A percentile compares a stretch with the other conserved stretches of the same genome.
Evolutionary conservation across 345 rosid genomes (phyloP).

Genomic region (Physaria fendleri): DNA sequence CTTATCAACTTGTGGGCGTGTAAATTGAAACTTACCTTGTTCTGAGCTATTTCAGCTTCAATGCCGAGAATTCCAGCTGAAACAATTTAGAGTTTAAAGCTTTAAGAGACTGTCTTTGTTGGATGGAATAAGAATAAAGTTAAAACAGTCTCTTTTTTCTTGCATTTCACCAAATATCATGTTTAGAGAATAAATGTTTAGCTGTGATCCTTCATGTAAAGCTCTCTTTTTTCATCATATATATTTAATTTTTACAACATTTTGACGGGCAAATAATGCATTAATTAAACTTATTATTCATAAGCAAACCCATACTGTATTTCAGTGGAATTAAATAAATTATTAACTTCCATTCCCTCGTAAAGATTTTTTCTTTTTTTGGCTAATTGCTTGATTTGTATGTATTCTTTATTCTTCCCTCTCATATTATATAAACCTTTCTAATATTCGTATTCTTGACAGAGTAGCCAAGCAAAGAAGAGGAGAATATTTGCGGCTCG

Average conservation of each 20-base stretch:
- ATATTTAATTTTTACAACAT: neutral
- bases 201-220: slow-evolving; percentile 22
- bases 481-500: neutral
- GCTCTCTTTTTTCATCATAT: neutral
- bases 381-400: neutral
- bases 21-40: slow-evolving; percentile 29
- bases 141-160: neutral
- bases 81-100: slow-evolving; percentile 14
- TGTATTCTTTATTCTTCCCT: slow-evolving; percentile 11
- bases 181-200: slow-evolving; percentile 16
- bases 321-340: neutral
- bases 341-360: neutral
- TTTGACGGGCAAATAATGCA: neutral
- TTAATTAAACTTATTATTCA: neutral
- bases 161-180: slow-evolving; percentile 13
- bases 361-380: neutral
- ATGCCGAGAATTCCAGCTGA: slow-evolving; percentile 36
- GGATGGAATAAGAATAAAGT: slow-evolving; percentile 32
- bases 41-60: slow-evolving; percentile 37
- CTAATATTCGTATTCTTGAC: slow-evolving; percentile 31
- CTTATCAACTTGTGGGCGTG: neutral
- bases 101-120: slow-evolving; percentile 10
- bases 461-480: slow-evolving; percentile 29
- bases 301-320: neutral
- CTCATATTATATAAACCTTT: slow-evolving; percentile 13